Base-by-base conservation (phyloP, 2,329 filamentous ascomycete genomes). In the Aspergillus udagawae region DNA sequence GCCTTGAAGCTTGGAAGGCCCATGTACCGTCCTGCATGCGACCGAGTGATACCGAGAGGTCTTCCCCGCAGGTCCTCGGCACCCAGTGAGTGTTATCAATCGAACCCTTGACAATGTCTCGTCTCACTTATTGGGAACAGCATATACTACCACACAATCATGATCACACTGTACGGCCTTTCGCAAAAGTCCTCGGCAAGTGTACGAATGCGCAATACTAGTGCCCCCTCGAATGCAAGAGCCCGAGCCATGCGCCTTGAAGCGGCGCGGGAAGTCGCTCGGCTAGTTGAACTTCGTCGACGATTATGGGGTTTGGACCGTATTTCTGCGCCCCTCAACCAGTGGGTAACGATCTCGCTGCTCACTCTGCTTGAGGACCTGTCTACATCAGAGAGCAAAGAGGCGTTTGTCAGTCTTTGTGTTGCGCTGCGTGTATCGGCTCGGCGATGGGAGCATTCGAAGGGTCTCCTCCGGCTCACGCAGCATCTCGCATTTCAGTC, bases 81-180 rank as follows among this genome's bases (percentile, higher is more conserved):
- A 38, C 32, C 32, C 32, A 38, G 32, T 38, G 14, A 38, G 32
- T 38, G 14, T 17, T 38, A 38, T 3, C 32, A 17, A 17, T 17
- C 6, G 5, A 5, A 57, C 60, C 4, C 28, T 50, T 6, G 49
- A 28, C 17, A 54, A 60, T 8, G 49, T 51, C 27, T 44, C n/a
- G 42, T 55, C 10, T 53, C 32, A 8, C 32, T 64, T 0, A 60
- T 60, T 27, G 56, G 44, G 3, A 53, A 61, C 29, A 74, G 72
- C 48, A 70, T 73, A 58, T 64, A 71, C 38, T 72, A 70, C 41
- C 63, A 74, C 50, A 58, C 63, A n/a, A 56, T 67, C 6, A 55
- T 70, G 4, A 63, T 72, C 35, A 53, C 61, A 4, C 62, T 73
- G 3, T 72, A 67, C 51, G 67, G 59, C 2, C 44, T 61, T 32